phyloP scores from a whole-genome alignment of 208 protist genomes.

The Acanthamoeba triangularis region DNA sequence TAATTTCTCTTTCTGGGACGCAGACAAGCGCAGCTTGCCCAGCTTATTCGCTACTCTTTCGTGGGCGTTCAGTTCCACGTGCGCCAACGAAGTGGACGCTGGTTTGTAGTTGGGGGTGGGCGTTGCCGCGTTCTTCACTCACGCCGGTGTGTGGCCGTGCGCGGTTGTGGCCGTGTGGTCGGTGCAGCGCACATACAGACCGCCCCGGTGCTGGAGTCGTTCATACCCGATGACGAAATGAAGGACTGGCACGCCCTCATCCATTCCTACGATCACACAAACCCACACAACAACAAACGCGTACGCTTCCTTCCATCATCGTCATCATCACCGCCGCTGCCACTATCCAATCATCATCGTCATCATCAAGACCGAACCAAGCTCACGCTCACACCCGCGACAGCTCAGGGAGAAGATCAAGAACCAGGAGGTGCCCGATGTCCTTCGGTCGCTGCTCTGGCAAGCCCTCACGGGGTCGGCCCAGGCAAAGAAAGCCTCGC shows the following conservation, averaged over 20 bases:
- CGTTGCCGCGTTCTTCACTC: too few species aligned
- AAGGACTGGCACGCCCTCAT: slow-evolving; percentile 63
- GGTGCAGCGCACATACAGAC: background rate
- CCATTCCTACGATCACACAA: background rate
- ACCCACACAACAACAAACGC: slow-evolving; percentile 25
- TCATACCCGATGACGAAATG: slow-evolving; percentile 64
- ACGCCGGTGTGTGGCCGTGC: too few species aligned
- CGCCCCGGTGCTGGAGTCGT: slow-evolving; percentile 21
- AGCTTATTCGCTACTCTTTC: background rate
- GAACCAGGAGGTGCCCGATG: slow-evolving; percentile 29
- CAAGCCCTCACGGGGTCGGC: slow-evolving; percentile 37
- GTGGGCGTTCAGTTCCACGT: background rate
- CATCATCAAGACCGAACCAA: background rate
- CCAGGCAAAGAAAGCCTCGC: background rate
- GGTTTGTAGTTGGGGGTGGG: background rate
- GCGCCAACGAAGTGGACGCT: background rate
- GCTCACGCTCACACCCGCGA: background rate
- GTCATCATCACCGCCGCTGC: too few species aligned
- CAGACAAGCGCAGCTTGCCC: too few species aligned
- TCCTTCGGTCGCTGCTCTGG: slow-evolving; percentile 12
- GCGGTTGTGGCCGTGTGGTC: too few species aligned
- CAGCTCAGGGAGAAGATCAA: slow-evolving; percentile 65
- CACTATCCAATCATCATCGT: background rate
- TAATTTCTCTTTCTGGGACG: too few species aligned
- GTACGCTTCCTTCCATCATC: background rate